A percentile compares a stretch with the other conserved stretches of the same genome.
These are phyloP conservation scores for Phyllostachys edulis DNA, from an alignment of 176 grass and related monocot genomes.

Conservation along the genomic window DNA sequence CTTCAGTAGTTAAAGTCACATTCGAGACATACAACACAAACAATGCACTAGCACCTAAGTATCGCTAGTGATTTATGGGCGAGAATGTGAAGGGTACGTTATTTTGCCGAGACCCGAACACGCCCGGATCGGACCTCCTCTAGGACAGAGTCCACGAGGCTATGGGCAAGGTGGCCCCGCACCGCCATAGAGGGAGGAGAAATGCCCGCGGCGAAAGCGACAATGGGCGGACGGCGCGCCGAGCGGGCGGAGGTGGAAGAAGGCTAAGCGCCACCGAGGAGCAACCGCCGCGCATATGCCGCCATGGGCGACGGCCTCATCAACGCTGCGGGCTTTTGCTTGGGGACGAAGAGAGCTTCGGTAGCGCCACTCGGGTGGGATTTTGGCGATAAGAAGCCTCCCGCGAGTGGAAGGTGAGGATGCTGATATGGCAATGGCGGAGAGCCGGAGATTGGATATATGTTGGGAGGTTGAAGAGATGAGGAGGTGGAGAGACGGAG, in stretches of 20 bases:
- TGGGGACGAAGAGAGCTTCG: not conserved
- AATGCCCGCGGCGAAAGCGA: slow-evolving; percentile 9
- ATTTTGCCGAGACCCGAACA: slow-evolving; percentile 53
- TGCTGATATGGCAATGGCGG: not conserved
- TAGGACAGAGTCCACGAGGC: slow-evolving; percentile 56
- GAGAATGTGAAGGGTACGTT: slow-evolving; percentile 7
- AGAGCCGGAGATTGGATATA: no score
- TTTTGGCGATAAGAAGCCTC: slow-evolving; percentile 39
- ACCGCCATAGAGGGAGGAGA: slow-evolving; percentile 19
- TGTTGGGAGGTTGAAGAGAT: no score
- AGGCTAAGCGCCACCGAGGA: slow-evolving; percentile 45
- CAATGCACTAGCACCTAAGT: not conserved
- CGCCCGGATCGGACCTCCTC: slow-evolving; percentile 61
- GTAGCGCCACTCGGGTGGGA: not conserved
- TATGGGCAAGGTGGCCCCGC: slow-evolving; percentile 39
- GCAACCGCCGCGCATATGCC: slow-evolving; percentile 50
- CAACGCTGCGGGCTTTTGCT: not conserved
- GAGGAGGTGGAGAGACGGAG: no score
- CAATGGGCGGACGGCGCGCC: slow-evolving; percentile 25
- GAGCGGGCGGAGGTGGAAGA: slow-evolving; percentile 49
- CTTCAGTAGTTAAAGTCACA: not conserved
- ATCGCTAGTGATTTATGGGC: not conserved
- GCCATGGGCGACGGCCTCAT: slow-evolving; percentile 54
- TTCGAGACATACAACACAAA: not conserved
- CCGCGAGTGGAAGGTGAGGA: slow-evolving; percentile 33